Conservation (phyloP, 1,284 basidiomycete species). For the Exobasidium rhododendri region DNA sequence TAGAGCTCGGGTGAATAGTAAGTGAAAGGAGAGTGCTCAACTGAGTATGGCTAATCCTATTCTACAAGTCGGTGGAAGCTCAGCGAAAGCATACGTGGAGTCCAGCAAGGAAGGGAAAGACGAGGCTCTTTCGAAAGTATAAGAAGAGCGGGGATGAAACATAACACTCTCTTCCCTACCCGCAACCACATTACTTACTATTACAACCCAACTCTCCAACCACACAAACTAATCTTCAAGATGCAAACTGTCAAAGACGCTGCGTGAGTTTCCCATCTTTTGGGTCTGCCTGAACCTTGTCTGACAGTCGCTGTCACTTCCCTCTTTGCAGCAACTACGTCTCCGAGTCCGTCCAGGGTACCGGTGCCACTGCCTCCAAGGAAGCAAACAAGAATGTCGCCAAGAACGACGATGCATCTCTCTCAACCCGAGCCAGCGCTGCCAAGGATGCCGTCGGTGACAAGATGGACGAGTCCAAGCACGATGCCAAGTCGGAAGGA, state of each 20-base stretch:
- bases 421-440: slow-evolving; percentile 22
- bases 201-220: background rate
- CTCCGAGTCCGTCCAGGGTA: slow-evolving; percentile 25
- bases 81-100: too few species aligned
- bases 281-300: too few species aligned
- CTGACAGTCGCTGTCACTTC: too few species aligned
- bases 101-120: too few species aligned
- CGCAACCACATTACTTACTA: background rate
- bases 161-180: background rate
- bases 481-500: slow-evolving; percentile 14
- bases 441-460: slow-evolving; percentile 17
- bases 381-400: slow-evolving; percentile 22
- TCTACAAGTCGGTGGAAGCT: too few species aligned
- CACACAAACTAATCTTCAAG: background rate
- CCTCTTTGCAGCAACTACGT: slow-evolving; percentile 28
- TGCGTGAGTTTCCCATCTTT: background rate
- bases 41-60: too few species aligned
- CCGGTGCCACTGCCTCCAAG: slow-evolving; percentile 26
- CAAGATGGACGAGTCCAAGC: slow-evolving; percentile 23
- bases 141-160: background rate
- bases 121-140: background rate
- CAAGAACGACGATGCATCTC: slow-evolving; percentile 30
- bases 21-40: too few species aligned
- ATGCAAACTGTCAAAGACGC: slow-evolving; percentile 14
- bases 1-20: too few species aligned